These are phyloP conservation scores for Diutina scorzettiae DNA, from an alignment of 1,139 yeast genomes.

Conservation along the genomic window DNA sequence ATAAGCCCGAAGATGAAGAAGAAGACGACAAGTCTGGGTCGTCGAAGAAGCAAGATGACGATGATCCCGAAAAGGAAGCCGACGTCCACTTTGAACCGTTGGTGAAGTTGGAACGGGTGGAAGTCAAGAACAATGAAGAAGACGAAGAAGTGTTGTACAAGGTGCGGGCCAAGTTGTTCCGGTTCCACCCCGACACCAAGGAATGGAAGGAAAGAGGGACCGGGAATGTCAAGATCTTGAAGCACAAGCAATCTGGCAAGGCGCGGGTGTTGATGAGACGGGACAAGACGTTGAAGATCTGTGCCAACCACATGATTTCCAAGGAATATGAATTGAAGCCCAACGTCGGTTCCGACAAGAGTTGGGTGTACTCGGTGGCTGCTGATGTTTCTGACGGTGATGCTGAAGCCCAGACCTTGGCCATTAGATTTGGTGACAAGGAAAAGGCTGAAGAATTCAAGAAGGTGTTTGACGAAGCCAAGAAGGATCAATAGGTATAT, in stretches of 20 bases:
- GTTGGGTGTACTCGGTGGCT: constrained; percentile 94
- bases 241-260: constrained; percentile 73
- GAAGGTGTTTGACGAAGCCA: constrained; percentile 80
- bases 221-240: constrained; percentile 91
- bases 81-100: constrained; percentile 96
- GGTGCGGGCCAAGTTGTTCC: constrained; percentile 89
- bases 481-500: constrained; percentile 24
- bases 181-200: constrained; percentile 68
- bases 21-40: constrained; percentile 21
- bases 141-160: constrained; percentile 82
- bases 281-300: constrained; percentile 93
- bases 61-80: constrained; percentile 77
- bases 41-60: constrained; percentile 30
- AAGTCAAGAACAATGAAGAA: constrained; percentile 94
- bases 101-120: constrained; percentile 90
- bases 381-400: constrained; percentile 94
- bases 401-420: constrained; percentile 92
- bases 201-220: constrained; percentile 99
- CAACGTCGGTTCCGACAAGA: constrained; percentile 93
- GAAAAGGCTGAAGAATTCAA: constrained; percentile 96
- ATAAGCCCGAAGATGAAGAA: constrained; percentile 12
- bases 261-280: constrained; percentile 95
- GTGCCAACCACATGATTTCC: constrained; percentile 90
- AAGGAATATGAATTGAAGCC: constrained; percentile 82
- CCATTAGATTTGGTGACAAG: constrained; percentile 92